Evolutionary conservation across 768 basidiomycete species (phyloP), one percentile per base, ranked within the genome.

Genomic region (Suillus plorans): DNA sequence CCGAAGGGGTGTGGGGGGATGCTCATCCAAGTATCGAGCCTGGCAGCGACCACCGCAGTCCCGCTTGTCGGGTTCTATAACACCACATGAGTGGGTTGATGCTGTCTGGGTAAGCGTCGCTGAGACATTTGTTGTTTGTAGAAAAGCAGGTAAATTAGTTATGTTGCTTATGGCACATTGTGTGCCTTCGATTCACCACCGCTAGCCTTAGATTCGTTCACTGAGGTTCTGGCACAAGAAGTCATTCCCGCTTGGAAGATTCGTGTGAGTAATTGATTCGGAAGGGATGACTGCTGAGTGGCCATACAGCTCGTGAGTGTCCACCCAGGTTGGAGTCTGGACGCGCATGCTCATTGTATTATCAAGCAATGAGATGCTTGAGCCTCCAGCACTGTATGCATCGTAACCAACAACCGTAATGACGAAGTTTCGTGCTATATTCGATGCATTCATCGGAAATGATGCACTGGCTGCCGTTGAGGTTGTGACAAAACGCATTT

Each of bases 21-120:
- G 14, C 69, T 81, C 2, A 64, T 80, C 16, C 79, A 80, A 56
- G 55, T 73, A 53, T 76, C 73, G 2, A 78, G 76, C 10, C 63
- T 69, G 18, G 3, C 64, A 16, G 79, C 70, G 0, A n/a, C 76
- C 31, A 16, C 7, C 3, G 67, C 66, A 5, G 0, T 0, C 0
- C 59, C 72, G 3, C 62, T 61, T 4, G 62, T 61, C 8, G 69
- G 68, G 18, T 62, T 69, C 53, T 78, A 74, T 55, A 61, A 68
- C 25, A 74, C 74, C 16, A 58, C 68, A 71, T 76, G 36, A 61
- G 69, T 53, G 4, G 0, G 13, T 25, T 50, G 49, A 3, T 44
- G 41, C 41, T 42, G 16, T 42, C 0, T 42, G 14, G 4, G 20
- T 12, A 20, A 34, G 18, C 5, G 16, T 13, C 2, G 20, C 12